Percentiles rank a stretch among this genome's conserved stretches.
Conservation (phyloP, 1,284 basidiomycete genomes). For the Ustilago sp. region DNA sequence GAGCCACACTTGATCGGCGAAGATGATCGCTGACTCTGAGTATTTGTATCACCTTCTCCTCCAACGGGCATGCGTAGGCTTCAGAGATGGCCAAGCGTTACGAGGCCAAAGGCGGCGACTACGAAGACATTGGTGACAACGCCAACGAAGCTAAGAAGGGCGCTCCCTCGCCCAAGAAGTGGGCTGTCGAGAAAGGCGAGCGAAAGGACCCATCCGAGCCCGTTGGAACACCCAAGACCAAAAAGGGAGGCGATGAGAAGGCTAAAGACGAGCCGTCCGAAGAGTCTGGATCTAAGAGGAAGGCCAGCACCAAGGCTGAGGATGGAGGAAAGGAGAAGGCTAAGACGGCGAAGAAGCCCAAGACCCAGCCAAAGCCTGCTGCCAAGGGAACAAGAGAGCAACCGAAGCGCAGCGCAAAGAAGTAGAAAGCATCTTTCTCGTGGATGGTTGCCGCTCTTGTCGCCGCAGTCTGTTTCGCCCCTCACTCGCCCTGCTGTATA, state of each 20-base stretch:
- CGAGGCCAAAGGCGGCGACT: conserved; percentile 70
- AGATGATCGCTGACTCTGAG: not conserved
- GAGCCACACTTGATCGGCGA: too few species aligned
- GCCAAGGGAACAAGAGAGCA: conserved; percentile 38
- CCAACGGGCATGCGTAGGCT: conserved; percentile 12
- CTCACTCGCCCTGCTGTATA: not conserved
- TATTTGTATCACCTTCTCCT: not conserved
- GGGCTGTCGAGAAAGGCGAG: conserved; percentile 42
- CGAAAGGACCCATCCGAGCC: conserved; percentile 42
- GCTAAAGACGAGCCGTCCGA: conserved; percentile 11
- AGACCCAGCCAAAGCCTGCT: conserved; percentile 30
- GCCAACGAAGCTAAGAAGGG: conserved; percentile 71
- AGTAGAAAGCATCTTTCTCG: conserved; percentile 8
- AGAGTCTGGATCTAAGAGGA: conserved; percentile 22
- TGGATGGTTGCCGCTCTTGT: not conserved
- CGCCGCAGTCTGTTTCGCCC: not conserved
- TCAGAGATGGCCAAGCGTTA: conserved; percentile 71
- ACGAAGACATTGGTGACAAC: conserved; percentile 71
- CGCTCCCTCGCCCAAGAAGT: conserved; percentile 69
- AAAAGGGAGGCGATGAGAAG: conserved; percentile 16
- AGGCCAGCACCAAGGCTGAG: conserved; percentile 25
- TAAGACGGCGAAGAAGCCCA: conserved; percentile 12
- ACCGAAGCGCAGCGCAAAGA: conserved; percentile 49
- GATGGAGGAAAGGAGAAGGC: conserved; percentile 6
- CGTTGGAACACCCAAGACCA: conserved; percentile 36